A percentile compares a stretch with the other conserved stretches of the same genome.
phyloP scores from a whole-genome alignment of 129 eudicot genomes.

The Calendula officinalis region DNA sequence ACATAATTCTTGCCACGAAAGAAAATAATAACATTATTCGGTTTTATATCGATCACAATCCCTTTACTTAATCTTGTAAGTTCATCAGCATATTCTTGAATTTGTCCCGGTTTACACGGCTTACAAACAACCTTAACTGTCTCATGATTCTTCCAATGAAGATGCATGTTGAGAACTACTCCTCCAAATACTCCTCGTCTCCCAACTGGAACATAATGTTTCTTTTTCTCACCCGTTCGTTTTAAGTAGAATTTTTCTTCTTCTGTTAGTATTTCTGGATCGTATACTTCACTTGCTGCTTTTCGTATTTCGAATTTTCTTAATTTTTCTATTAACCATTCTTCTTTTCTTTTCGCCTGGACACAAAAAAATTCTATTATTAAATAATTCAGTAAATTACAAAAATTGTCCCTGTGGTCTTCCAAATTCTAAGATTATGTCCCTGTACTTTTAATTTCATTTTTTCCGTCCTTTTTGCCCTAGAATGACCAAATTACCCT shows the following conservation, averaged over 20 bases:
- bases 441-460: too few relatives aligned
- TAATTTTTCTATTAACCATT: slow-evolving; percentile 86
- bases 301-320: slow-evolving; percentile 74
- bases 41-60: slow-evolving; percentile 78
- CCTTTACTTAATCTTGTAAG: slow-evolving; percentile 89
- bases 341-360: slow-evolving; percentile 93
- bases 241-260: slow-evolving; percentile 89
- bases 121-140: slow-evolving; percentile 89
- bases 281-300: slow-evolving; percentile 64
- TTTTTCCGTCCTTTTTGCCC: too few relatives aligned
- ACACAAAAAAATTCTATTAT: slow-evolving; percentile 8
- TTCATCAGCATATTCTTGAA: slow-evolving; percentile 82
- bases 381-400: slow-evolving; percentile 1
- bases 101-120: slow-evolving; percentile 91
- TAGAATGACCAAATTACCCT: too few relatives aligned
- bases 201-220: slow-evolving; percentile 95
- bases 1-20: slow-evolving; percentile 91
- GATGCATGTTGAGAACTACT: slow-evolving; percentile 98
- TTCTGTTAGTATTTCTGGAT: slow-evolving; percentile 89
- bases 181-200: slow-evolving; percentile 98
- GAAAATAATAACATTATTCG: slow-evolving; percentile 67
- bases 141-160: slow-evolving; percentile 96
- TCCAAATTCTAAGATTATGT: too few relatives aligned
- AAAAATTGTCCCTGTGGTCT: too few relatives aligned
- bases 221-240: slow-evolving; percentile 96